Percentiles rank a stretch among this genome's conserved stretches.
Conservation (phyloP, 331 rosid genomes). For the Pyracantha coccinea region DNA sequence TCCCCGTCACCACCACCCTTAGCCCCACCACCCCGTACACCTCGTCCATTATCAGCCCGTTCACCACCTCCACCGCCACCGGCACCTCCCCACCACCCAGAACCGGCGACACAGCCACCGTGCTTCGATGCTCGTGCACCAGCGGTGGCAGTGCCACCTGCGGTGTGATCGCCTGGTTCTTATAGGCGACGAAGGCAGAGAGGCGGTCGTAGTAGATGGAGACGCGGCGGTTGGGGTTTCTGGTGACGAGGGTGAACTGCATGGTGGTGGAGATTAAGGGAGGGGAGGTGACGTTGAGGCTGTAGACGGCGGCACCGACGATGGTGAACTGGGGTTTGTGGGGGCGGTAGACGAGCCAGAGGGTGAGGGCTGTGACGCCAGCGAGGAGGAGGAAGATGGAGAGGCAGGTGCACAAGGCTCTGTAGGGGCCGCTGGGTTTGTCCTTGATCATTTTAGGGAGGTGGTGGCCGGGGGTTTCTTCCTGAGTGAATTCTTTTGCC, state of each 20-base stretch:
- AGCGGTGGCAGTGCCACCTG: conserved; percentile 55
- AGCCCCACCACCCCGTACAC: conserved; percentile 50
- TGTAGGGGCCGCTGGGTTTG: conserved; percentile 11
- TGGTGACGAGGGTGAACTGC: conserved; percentile 66
- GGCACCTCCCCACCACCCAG: conserved; percentile 62
- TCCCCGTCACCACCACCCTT: conserved; percentile 52
- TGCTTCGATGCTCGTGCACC: conserved; percentile 29
- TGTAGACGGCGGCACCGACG: conserved; percentile 51
- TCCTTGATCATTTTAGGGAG: not conserved
- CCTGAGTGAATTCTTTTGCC: conserved; percentile 9
- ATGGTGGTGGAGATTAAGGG: conserved; percentile 50
- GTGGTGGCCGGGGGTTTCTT: not conserved
- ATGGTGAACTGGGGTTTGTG: conserved; percentile 53
- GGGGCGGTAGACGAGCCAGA: conserved; percentile 90
- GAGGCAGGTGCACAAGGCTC: conserved; percentile 45
- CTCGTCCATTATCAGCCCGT: conserved; percentile 47
- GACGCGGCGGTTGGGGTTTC: conserved; percentile 70
- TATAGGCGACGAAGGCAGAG: conserved; percentile 39
- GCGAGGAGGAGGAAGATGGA: conserved; percentile 50
- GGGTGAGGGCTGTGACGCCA: conserved; percentile 42
- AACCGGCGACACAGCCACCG: conserved; percentile 56
- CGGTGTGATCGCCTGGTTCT: conserved; percentile 59
- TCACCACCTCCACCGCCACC: conserved; percentile 41
- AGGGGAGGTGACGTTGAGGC: conserved; percentile 49
- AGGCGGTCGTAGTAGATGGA: conserved; percentile 60